These are phyloP conservation scores for Trichoderma sp. DNA, from an alignment of 2,329 filamentous ascomycete genomes.

Conservation along the genomic window DNA sequence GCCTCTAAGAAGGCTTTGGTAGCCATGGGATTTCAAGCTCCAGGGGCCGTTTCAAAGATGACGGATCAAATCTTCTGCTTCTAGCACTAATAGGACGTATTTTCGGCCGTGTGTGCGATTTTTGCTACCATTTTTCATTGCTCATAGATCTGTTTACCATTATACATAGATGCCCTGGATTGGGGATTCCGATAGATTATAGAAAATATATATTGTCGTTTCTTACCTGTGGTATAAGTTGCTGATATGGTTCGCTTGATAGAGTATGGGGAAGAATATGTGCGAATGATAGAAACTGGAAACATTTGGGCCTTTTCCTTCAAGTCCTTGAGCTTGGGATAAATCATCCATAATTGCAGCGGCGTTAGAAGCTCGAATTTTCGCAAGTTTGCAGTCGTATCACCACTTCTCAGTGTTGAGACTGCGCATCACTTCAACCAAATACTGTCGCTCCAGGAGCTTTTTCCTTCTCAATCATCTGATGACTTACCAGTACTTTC, in stretches of 20 bases:
- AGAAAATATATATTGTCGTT: background rate
- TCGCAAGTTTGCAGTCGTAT: background rate
- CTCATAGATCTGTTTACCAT: background rate
- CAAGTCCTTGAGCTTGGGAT: background rate
- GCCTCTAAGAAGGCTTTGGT: constrained; percentile 51
- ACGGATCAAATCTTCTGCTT: constrained; percentile 55
- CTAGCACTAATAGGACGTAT: constrained; percentile 25
- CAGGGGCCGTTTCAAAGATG: constrained; percentile 49
- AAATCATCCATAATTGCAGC: background rate
- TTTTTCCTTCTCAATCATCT: background rate
- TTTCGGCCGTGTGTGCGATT: background rate
- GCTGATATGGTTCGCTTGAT: background rate
- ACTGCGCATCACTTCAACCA: constrained; percentile 27
- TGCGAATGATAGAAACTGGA: background rate
- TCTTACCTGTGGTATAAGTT: background rate
- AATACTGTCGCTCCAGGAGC: background rate
- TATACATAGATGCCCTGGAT: background rate
- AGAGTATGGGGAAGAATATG: background rate
- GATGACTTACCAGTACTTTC: background rate
- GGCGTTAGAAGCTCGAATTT: background rate
- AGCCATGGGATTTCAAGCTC: constrained; percentile 48
- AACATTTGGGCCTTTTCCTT: constrained; percentile 9
- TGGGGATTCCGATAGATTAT: background rate
- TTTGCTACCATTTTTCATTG: background rate
- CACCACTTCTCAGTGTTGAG: constrained; percentile 24